Evolutionary conservation across 805 yeast genomes (phyloP).

Genomic region (Candida sanyiensis): DNA sequence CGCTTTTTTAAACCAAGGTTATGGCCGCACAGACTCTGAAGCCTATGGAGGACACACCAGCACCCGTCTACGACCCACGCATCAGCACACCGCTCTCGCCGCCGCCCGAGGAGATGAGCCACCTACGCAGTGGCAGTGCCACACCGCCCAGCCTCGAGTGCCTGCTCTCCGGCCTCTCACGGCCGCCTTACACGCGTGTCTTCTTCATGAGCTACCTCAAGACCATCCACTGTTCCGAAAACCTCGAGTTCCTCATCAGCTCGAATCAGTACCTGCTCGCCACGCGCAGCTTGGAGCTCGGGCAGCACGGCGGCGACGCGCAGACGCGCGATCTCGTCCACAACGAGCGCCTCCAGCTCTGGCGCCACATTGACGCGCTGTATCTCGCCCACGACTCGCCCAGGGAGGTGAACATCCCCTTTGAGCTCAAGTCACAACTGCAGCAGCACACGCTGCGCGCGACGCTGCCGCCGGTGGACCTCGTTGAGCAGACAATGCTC

Average conservation of each 20-base stretch:
- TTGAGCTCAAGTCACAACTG: constrained; percentile 19
- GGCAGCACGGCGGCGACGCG: not conserved
- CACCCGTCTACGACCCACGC: constrained; percentile 5
- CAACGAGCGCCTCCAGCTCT: constrained; percentile 11
- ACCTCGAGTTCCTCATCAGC: constrained; percentile 23
- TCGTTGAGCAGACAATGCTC: constrained; percentile 18
- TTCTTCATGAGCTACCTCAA: constrained; percentile 22
- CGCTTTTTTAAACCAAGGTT: not conserved
- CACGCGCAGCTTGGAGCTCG: constrained; percentile 4
- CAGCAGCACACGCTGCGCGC: constrained; percentile 7
- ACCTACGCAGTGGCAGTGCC: not conserved
- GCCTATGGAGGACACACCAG: constrained; percentile 5
- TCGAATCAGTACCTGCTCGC: constrained; percentile 17
- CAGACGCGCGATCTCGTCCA: not conserved
- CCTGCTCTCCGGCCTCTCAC: constrained; percentile 20
- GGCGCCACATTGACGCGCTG: constrained; percentile 31
- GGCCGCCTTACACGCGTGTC: constrained; percentile 25
- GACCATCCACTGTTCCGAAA: constrained; percentile 24
- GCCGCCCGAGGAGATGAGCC: constrained; percentile 8
- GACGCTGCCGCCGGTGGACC: constrained; percentile 15
- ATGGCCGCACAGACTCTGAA: too few species aligned
- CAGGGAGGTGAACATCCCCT: constrained; percentile 29
- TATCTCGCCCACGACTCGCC: constrained; percentile 36
- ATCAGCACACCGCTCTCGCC: constrained; percentile 18
- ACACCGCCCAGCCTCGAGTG: constrained; percentile 21